Conservation (phyloP, 176 grass and related monocot genomes). For the Tillandsia leiboldiana region DNA sequence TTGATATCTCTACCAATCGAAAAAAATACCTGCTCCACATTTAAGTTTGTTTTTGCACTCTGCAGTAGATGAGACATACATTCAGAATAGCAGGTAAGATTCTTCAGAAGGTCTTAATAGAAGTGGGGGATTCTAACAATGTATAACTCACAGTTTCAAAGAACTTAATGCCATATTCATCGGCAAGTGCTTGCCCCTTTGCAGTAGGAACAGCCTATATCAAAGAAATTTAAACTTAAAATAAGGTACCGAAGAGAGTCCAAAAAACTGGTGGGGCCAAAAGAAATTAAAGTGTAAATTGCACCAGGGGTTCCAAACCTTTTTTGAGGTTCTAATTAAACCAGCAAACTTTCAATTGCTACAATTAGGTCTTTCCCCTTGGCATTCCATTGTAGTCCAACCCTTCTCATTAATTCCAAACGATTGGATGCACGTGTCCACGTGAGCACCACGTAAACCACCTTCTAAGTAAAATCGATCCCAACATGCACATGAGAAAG, state of each 20-base stretch:
- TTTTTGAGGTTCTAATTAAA: no score
- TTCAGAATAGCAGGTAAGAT: not conserved
- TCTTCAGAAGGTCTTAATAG: not conserved
- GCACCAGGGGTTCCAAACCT: no score
- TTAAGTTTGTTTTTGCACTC: slow-evolving; percentile 48
- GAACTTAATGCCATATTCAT: slow-evolving; percentile 46
- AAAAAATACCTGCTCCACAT: slow-evolving; percentile 55
- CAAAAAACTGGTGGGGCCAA: not conserved
- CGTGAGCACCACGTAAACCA: not conserved
- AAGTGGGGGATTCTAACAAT: not conserved
- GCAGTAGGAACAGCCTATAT: slow-evolving; percentile 37
- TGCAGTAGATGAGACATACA: slow-evolving; percentile 8
- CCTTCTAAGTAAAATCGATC: not conserved
- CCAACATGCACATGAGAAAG: not conserved
- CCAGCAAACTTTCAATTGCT: no score
- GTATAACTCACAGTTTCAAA: slow-evolving; percentile 37
- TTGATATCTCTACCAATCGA: slow-evolving; percentile 45
- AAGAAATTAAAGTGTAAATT: not conserved
- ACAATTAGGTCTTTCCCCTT: no score
- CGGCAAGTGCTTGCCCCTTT: slow-evolving; percentile 42
- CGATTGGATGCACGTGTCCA: no score
- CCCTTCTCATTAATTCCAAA: not conserved
- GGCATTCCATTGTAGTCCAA: no score
- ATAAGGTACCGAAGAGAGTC: not conserved
- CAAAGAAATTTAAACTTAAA: not conserved